Evolutionary conservation across 805 yeast species (phyloP).

Genomic region (Ogataea parapolymorpha): DNA sequence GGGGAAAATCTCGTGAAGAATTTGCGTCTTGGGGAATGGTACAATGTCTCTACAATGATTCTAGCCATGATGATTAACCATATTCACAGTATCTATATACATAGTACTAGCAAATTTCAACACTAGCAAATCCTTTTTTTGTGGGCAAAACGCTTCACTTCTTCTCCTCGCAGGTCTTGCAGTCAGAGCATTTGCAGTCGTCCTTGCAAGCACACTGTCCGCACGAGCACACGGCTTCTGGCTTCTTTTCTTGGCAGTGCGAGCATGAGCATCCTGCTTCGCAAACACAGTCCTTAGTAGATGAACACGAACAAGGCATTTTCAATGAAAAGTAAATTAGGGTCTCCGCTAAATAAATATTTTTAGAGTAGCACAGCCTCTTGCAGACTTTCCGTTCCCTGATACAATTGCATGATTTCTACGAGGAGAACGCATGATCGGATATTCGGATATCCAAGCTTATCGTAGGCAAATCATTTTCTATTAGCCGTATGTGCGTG

Average conservation of each 20-base stretch:
- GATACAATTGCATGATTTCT: background rate
- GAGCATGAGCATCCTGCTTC: conserved; percentile 5
- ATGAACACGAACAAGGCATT: conserved; percentile 10
- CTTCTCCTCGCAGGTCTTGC: conserved; percentile 5
- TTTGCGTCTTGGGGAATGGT: no score
- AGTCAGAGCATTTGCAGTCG: conserved; percentile 12
- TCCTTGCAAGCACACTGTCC: conserved; percentile 13
- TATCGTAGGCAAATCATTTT: no score
- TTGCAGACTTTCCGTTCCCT: background rate
- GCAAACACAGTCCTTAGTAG: conserved; percentile 7
- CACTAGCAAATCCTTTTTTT: no score
- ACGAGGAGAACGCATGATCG: background rate
- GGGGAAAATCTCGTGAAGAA: no score
- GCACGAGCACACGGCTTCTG: conserved; percentile 1
- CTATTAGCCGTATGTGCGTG: no score
- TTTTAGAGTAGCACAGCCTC: background rate
- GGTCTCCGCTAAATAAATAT: background rate
- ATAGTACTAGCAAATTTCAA: no score
- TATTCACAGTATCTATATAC: no score
- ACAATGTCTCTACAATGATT: no score
- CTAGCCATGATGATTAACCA: no score
- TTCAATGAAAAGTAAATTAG: background rate
- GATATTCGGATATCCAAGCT: background rate
- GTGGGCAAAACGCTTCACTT: background rate
- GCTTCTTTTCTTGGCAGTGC: background rate